A percentile compares a stretch with the other conserved stretches of the same genome.
Evolutionary conservation across 2,329 filamentous ascomycete species (phyloP).

Genomic region (Endothia cerciana): DNA sequence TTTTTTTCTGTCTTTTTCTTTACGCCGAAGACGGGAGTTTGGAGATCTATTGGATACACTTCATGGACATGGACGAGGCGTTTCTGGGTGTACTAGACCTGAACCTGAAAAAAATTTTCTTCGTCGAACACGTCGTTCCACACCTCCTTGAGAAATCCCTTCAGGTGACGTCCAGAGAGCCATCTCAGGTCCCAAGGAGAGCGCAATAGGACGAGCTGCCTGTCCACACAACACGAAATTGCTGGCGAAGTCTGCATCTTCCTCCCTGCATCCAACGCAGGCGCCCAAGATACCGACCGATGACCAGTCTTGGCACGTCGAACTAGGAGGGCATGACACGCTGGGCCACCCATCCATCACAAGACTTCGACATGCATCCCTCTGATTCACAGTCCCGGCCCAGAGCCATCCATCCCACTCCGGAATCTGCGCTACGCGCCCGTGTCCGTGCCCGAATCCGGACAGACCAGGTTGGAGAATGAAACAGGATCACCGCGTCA

Average conservation of each 20-base stretch:
- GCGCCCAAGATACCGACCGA: constrained; percentile 6
- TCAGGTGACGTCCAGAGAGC: background rate
- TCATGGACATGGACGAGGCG: background rate
- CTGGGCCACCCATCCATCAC: background rate
- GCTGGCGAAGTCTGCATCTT: background rate
- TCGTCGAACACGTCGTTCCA: background rate
- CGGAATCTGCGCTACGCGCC: background rate
- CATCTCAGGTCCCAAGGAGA: background rate
- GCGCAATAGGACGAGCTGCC: background rate
- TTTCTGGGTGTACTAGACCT: background rate
- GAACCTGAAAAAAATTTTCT: background rate
- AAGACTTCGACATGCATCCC: background rate
- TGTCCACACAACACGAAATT: background rate
- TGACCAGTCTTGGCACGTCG: constrained; percentile 4
- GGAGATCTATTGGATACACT: background rate
- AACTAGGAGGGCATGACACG: background rate
- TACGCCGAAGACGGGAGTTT: constrained; percentile 9
- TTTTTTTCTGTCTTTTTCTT: background rate
- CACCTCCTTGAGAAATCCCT: background rate
- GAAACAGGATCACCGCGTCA: constrained; percentile 2
- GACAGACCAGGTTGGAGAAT: background rate
- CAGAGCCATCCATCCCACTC: background rate
- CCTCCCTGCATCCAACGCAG: background rate
- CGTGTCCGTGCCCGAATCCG: background rate
- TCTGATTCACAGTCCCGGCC: background rate